These are phyloP conservation scores for Botrytis porri DNA, from an alignment of 2,329 filamentous ascomycete genomes.

Conservation along the genomic window DNA sequence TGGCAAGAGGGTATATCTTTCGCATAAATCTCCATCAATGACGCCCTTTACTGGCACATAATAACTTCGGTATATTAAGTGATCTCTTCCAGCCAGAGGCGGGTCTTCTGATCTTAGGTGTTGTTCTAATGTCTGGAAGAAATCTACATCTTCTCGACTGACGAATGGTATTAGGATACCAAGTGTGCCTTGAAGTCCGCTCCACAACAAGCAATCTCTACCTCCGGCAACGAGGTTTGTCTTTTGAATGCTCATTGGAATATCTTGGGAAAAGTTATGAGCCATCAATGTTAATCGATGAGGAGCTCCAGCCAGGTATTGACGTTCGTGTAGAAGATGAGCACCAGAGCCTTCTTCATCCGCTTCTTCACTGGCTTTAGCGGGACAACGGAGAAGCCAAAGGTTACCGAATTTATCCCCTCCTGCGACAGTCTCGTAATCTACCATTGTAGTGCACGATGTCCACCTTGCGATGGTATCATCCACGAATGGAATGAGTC, in stretches of 20 bases:
- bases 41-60: conserved; percentile 95
- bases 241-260: conserved; percentile 87
- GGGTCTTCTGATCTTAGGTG: conserved; percentile 84
- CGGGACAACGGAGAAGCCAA: conserved; percentile 84
- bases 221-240: conserved; percentile 87
- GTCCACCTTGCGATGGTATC: conserved; percentile 89
- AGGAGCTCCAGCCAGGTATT: conserved; percentile 85
- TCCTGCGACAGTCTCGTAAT: conserved; percentile 93
- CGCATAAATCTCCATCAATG: conserved; percentile 95
- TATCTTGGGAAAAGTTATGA: conserved; percentile 88
- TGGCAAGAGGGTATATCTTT: conserved; percentile 79
- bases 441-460: conserved; percentile 86
- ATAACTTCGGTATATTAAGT: conserved; percentile 92
- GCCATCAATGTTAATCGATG: conserved; percentile 81
- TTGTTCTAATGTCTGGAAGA: conserved; percentile 92
- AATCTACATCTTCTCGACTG: conserved; percentile 89
- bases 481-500: conserved; percentile 88
- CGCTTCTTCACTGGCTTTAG: conserved; percentile 81
- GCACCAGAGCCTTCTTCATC: conserved; percentile 90
- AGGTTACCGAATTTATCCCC: conserved; percentile 98
- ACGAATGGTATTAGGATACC: conserved; percentile 91
- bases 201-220: conserved; percentile 88
- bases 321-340: conserved; percentile 85
- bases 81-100: conserved; percentile 86
- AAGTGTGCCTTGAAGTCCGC: conserved; percentile 89